Evolutionary conservation across 495 filamentous ascomycete species (phyloP).

Genomic region (Immersiella caudata): DNA sequence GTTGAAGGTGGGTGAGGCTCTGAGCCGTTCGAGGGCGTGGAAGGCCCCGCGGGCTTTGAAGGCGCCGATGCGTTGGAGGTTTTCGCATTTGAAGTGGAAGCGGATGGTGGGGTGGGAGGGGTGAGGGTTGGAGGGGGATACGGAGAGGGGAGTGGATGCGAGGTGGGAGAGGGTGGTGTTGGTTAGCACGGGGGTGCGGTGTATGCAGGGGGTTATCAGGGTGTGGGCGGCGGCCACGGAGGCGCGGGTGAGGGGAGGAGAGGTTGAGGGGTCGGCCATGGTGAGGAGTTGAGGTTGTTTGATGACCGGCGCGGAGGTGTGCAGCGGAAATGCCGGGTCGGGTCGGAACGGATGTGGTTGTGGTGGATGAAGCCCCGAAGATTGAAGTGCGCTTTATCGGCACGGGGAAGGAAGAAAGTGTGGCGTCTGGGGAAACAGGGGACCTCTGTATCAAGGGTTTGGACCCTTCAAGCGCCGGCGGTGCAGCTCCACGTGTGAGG

Average conservation of each 20-base stretch:
- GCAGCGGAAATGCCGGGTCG: not conserved
- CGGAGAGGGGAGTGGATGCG: slow-evolving; percentile 59
- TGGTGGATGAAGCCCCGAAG: not conserved
- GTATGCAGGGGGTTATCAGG: slow-evolving; percentile 74
- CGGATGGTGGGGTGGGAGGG: slow-evolving; percentile 58
- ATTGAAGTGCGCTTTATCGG: not conserved
- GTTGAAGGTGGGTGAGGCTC: slow-evolving; percentile 62
- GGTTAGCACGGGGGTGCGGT: slow-evolving; percentile 82
- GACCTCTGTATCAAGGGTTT: not conserved
- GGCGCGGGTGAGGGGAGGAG: slow-evolving; percentile 67
- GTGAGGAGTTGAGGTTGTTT: too few species aligned
- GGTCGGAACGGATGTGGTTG: too few species aligned
- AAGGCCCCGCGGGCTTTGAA: slow-evolving; percentile 94
- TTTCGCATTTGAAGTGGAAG: slow-evolving; percentile 97
- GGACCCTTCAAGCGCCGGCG: not conserved
- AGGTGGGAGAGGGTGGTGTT: slow-evolving; percentile 69
- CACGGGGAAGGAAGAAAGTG: not conserved
- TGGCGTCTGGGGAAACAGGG: slow-evolving; percentile 6
- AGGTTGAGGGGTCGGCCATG: slow-evolving; percentile 48
- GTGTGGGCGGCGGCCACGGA: slow-evolving; percentile 70
- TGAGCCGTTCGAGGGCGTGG: slow-evolving; percentile 78
- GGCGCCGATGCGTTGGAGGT: slow-evolving; percentile 85
- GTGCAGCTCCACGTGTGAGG: not conserved
- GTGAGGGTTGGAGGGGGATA: not conserved
- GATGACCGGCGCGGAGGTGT: not conserved